Base-by-base conservation (phyloP, 257 asterid species). In the Scutellaria baicalensis region DNA sequence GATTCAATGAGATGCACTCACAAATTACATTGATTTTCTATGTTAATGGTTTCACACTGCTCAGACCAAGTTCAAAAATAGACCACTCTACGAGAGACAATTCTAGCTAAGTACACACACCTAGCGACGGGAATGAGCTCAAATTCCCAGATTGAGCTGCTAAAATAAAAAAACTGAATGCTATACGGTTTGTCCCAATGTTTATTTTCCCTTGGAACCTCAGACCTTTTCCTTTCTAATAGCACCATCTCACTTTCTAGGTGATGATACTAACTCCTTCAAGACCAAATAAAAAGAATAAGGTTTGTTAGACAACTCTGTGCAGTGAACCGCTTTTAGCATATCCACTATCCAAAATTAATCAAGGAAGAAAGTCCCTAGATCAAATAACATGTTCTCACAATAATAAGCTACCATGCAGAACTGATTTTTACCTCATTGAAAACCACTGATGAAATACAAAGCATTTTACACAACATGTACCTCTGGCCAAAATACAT, bases 401-500 rank as follows among this genome's bases (percentile, higher is more conserved):
- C 57, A 65, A 33, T 47, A 20, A 45, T 27, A 52, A 21, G 59
- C 43, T 31, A 40, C 7, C 66, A 40, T 40, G 35, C 21, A 54
- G 50, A 40, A 70, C 35, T 64, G 38, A 18, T 23, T 67, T 3
- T 39, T 35, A 33, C 59, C 36, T 57, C 21, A 48, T 49, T 42
- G 61, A 44, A 31, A 18, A 49, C 61, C 10, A 64, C 33, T 31
- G 38, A 50, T 10, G 39, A 60, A 82, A 56, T 38, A 12, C 36
- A 59, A 38, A 68, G 62, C 35, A 42, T 57, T 65, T 65, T 36
- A 64, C 13, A 16, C 18, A 63, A 23, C 11, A 31, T 13, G 65
- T 83, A 93, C 98, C 98, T 93, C 76, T 78, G 87, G 73, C 98
- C 98, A 67, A 93, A 91, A 80, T 93, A 93, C 94, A 89, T 85